Conservation (phyloP, 2,329 filamentous ascomycete genomes). For the Chrysoporthe cubensis region DNA sequence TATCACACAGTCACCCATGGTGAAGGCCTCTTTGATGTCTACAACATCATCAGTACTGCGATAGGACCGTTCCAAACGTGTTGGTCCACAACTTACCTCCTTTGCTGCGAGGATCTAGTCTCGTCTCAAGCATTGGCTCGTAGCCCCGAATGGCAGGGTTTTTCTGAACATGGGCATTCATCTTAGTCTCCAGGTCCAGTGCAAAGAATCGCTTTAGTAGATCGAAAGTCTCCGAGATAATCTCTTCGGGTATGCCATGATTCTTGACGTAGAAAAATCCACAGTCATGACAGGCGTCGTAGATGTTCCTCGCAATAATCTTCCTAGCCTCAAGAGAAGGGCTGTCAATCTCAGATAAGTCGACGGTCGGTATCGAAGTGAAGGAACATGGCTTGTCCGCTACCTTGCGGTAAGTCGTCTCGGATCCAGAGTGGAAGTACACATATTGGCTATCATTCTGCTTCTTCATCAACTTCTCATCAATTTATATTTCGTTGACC, state of each 20-base stretch:
- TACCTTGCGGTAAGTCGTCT: slow-evolving; percentile 38
- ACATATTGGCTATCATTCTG: slow-evolving; percentile 34
- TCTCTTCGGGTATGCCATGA: slow-evolving; percentile 35
- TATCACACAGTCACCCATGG: slow-evolving; percentile 42
- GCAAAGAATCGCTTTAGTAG: slow-evolving; percentile 38
- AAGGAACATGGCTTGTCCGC: slow-evolving; percentile 35
- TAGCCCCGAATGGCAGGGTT: slow-evolving; percentile 41
- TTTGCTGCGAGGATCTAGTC: slow-evolving; percentile 36
- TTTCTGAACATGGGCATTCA: slow-evolving; percentile 42
- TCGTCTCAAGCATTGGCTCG: slow-evolving; percentile 41
- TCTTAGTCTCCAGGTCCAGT: slow-evolving; percentile 38
- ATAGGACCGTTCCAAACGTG: not conserved
- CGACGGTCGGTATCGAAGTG: slow-evolving; percentile 40
- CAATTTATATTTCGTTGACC: not conserved
- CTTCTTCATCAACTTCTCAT: not conserved
- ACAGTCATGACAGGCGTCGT: slow-evolving; percentile 34
- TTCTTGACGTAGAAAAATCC: slow-evolving; percentile 41
- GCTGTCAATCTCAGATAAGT: slow-evolving; percentile 35
- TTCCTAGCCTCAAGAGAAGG: slow-evolving; percentile 31
- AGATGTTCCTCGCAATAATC: slow-evolving; percentile 34
- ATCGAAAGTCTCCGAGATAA: slow-evolving; percentile 33
- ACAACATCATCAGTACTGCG: not conserved
- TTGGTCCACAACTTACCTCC: slow-evolving; percentile 33
- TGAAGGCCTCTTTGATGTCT: slow-evolving; percentile 42
- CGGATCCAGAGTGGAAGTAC: slow-evolving; percentile 39